phyloP scores from a whole-genome alignment of 371 early-diverging fungal genomes.

The Paraphysoderma sedebokerense region DNA sequence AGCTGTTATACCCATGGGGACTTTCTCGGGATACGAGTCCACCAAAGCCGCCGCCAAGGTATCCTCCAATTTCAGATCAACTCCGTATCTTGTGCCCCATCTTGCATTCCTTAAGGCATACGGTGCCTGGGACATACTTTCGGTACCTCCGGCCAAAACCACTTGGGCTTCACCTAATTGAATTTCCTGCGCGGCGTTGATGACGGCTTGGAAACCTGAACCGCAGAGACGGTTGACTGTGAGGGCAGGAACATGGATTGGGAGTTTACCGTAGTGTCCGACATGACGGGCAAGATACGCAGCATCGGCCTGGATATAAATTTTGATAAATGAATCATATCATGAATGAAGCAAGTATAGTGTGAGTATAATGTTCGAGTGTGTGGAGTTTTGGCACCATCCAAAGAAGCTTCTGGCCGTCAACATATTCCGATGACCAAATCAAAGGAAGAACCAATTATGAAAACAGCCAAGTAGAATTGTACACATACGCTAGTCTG shows the following conservation, averaged over 20 bases:
- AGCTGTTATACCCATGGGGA: conserved; percentile 93
- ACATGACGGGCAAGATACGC: conserved; percentile 86
- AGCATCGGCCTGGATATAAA: conserved; percentile 43
- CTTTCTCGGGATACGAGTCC: conserved; percentile 66
- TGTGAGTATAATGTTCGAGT: background rate
- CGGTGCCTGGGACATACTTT: conserved; percentile 85
- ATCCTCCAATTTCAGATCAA: conserved; percentile 74
- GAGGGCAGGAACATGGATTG: conserved; percentile 62
- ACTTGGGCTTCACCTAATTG: conserved; percentile 59
- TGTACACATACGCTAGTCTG: conserved; percentile 34
- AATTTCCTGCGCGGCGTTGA: conserved; percentile 86
- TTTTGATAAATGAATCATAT: background rate
- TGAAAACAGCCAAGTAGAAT: background rate
- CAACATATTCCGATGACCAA: background rate
- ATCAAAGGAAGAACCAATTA: background rate
- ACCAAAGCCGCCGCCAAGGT: conserved; percentile 66
- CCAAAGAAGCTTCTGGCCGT: no score
- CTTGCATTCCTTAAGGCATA: conserved; percentile 61
- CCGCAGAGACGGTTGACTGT: conserved; percentile 93
- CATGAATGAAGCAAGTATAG: background rate
- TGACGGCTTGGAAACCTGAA: conserved; percentile 85
- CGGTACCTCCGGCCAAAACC: conserved; percentile 82
- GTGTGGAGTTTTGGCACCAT: background rate
- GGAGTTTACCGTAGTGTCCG: conserved; percentile 69
- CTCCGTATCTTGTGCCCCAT: conserved; percentile 71